phyloP scores from a whole-genome alignment of 202 grass and related monocot species.

The Setaria viridis region DNA sequence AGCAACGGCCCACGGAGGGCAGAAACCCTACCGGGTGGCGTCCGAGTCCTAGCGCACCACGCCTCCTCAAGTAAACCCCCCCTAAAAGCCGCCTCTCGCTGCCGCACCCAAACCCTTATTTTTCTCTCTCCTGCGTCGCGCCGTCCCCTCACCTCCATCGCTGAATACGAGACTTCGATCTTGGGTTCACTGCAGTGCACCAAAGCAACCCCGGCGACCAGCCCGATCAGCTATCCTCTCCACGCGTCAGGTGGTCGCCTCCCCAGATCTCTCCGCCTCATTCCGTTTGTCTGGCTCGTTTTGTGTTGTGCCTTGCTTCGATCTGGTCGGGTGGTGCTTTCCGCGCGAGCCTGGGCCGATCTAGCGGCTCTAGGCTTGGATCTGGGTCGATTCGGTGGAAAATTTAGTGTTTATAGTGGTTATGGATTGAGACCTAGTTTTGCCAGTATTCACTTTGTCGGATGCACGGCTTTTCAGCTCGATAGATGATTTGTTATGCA shows the following conservation, averaged over 20 bases:
- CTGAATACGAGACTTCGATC: slow-evolving; percentile 57
- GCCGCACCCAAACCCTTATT: slow-evolving; percentile 66
- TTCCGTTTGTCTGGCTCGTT: background rate
- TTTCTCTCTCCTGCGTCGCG: slow-evolving; percentile 65
- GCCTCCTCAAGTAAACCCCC: background rate
- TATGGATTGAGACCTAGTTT: background rate
- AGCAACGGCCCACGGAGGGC: slow-evolving; percentile 34
- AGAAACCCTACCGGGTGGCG: slow-evolving; percentile 66
- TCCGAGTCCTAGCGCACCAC: slow-evolving; percentile 20
- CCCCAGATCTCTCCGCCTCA: background rate
- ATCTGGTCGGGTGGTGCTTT: background rate
- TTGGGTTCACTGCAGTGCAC: slow-evolving; percentile 54
- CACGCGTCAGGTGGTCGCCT: slow-evolving; percentile 53
- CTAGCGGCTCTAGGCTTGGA: background rate
- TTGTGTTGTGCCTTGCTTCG: background rate
- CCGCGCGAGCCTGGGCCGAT: background rate
- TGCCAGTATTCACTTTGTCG: background rate
- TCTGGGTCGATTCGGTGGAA: slow-evolving; percentile 3
- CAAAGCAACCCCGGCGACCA: background rate
- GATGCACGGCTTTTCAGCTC: background rate
- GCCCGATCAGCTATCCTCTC: slow-evolving; percentile 28
- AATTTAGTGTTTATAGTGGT: background rate
- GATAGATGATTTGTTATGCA: background rate
- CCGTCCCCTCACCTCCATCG: slow-evolving; percentile 39
- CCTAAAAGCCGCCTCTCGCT: slow-evolving; percentile 69